Evolutionary conservation across 495 filamentous ascomycete species (phyloP).

Genomic region (Hyphodiscus hymeniophilus): DNA sequence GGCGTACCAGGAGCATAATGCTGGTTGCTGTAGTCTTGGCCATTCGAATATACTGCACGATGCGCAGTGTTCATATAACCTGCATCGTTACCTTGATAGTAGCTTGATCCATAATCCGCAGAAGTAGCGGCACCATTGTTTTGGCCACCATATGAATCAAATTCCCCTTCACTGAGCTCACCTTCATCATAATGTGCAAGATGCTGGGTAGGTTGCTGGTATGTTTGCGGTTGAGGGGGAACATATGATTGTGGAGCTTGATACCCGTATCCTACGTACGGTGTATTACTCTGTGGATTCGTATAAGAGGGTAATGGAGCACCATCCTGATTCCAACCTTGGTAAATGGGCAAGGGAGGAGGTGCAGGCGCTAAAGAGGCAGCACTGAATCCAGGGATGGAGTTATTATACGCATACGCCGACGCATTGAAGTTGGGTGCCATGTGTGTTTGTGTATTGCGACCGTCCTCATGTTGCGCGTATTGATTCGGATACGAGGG

Average conservation of each 20-base stretch:
- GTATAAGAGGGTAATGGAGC: constrained; percentile 15
- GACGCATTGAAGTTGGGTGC: constrained; percentile 12
- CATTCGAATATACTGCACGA: constrained; percentile 10
- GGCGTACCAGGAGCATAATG: too few relatives aligned
- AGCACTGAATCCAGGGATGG: constrained; percentile 15
- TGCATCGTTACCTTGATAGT: constrained; percentile 11
- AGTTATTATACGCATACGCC: constrained; percentile 17
- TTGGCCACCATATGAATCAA: constrained; percentile 26
- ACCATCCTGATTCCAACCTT: constrained; percentile 21
- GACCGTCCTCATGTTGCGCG: constrained; percentile 8
- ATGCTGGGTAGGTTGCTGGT: constrained; percentile 11
- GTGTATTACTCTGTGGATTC: constrained; percentile 3
- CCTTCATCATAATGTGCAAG: constrained; percentile 53
- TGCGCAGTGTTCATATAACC: constrained; percentile 17
- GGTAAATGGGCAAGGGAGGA: constrained; percentile 21
- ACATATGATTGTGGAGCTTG: constrained; percentile 9
- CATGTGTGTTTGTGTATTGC: constrained; percentile 6
- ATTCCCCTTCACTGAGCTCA: constrained; percentile 62
- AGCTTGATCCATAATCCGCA: constrained; percentile 10
- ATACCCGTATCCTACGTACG: constrained; percentile 13
- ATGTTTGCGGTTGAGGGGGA: constrained; percentile 6
- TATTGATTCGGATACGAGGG: constrained; percentile 19
- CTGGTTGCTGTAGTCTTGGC: constrained; percentile 5
- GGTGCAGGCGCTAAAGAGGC: constrained; percentile 9
- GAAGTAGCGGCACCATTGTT: not conserved